phyloP scores from a whole-genome alignment of 176 grass and related monocot genomes.

The Pontederia paniculata region DNA sequence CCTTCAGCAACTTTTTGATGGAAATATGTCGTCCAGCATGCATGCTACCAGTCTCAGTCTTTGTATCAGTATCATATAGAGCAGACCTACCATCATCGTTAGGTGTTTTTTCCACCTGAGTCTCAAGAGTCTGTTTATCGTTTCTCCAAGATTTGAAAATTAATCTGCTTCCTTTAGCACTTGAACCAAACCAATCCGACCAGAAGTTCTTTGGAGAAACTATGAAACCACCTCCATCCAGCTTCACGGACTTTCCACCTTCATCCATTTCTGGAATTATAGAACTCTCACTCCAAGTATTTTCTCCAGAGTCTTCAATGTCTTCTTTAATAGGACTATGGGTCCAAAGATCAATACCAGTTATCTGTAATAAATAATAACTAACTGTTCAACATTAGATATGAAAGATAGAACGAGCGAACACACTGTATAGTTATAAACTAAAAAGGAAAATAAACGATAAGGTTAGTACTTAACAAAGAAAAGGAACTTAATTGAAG shows the following conservation, averaged over 20 bases:
- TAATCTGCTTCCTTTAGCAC: constrained; percentile 2
- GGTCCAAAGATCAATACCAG: not conserved
- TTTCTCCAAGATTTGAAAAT: not conserved
- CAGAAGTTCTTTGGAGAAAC: not conserved
- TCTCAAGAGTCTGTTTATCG: constrained; percentile 7
- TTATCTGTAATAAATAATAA: not conserved
- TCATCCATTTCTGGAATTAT: not conserved
- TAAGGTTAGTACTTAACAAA: no score
- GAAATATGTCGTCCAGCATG: constrained; percentile 41
- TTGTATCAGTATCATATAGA: constrained; percentile 30
- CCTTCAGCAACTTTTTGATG: constrained; percentile 51
- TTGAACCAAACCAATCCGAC: constrained; percentile 3
- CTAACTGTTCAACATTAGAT: no score
- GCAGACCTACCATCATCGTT: constrained; percentile 27
- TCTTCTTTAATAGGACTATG: not conserved
- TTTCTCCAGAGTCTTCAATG: not conserved
- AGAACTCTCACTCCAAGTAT: not conserved
- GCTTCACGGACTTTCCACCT: no score
- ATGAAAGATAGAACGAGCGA: no score
- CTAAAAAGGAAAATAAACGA: no score
- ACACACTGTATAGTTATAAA: no score
- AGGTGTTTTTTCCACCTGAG: constrained; percentile 34
- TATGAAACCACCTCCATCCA: constrained; percentile 3
- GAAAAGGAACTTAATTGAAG: no score
- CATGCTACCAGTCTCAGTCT: constrained; percentile 29